Base-by-base conservation (phyloP, 345 rosid species). In the Garcia nutans region DNA sequence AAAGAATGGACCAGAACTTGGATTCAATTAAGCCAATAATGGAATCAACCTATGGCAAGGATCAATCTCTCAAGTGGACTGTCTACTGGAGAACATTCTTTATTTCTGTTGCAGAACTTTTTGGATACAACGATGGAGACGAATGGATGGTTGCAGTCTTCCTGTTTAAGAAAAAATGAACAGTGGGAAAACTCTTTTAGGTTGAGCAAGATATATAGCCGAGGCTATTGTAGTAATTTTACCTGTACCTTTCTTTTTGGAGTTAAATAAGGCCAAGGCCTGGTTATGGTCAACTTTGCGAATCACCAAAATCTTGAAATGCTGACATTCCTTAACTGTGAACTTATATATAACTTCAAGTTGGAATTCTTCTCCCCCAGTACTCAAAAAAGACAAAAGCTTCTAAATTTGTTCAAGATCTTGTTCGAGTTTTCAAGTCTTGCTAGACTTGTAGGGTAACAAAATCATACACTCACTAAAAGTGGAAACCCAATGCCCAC, bases 51-150 rank as follows among this genome's bases (percentile, higher is more conserved):
- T 91, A 91, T 67, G 97, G 97, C 71, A 91, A 89, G 77, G 93
- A 91, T 64, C 84, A 85, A 28, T 87, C 93, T 59, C 82, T 90
- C 77, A 93, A 90, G 82, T 93, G 99, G 97, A 91, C 84, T 1
- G 96, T 87, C 55, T 91, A 95, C 71, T 88, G 97, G 99, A 85
- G 92, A 84, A 90, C 97, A 26, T 90, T 92, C 85, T 92, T 95
- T 76, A 89, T 93, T 0, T 81, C 94, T 0, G 97, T 90, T 74
- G 97, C 97, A 8, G 97, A 95, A 76, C 93, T 93, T 78, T 93
- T 90, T 11, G 94, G 88, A 42, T 95, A 93, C 86, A 90, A 80
- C 85, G 84, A 90, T 24, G 97, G 97, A 61, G 92, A 91, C 42
- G 97, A 91, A 84, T 95, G 99, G 93, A 89, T 93, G 97, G 87